Evolutionary conservation across 2,329 filamentous ascomycete genomes (phyloP), one percentile per base, ranked within the genome.

Genomic region (Aspergillus fumigatiaffinis): DNA sequence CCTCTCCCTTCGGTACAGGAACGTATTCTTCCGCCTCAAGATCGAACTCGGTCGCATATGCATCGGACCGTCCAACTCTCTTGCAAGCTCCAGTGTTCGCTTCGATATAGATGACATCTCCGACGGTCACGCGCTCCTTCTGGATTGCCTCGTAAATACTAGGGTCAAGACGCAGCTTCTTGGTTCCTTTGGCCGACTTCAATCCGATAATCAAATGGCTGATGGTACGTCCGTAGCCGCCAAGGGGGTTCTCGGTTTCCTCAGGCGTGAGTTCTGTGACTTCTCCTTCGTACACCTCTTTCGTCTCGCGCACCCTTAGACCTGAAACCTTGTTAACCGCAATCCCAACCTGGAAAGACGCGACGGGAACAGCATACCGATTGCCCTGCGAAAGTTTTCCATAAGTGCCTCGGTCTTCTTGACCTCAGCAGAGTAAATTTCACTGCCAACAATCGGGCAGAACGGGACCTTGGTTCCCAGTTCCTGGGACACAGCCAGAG

Each of bases 141-240:
- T 97, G 94, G 68, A 99, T 97, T 3, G 94, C 94, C 78, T 99
- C 94, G 81, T 97, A 99, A 77, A 99, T 97, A 78, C 92, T 96
- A 9, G 94, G 94, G 75, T 99, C 94, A 53, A 99, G 83, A 49
- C 94, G 87, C 67, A 99, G 84, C 83, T 97, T 97, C 85, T 99
- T 99, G 70, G 95, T 96, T 23, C 94, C 94, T 79, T 92, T 93
- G 57, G 91, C 91, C 67, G 92, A 96, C 82, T 97, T 96, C 66
- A 99, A 79, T 10, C 92, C 93, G 71, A 99, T 94, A 70, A 97
- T 82, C 55, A 99, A 83, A 66, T 96, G 96, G 75, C 91, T 94
- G 75, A 99, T 97, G 28, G 94, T 99, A 81, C 95, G 92, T 66
- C 94, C 94, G 74, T 97, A 99, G 68, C 92, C 92, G 59, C 94